Conservation (phyloP, 495 filamentous ascomycete species). For the Baudoinia panamericana region DNA sequence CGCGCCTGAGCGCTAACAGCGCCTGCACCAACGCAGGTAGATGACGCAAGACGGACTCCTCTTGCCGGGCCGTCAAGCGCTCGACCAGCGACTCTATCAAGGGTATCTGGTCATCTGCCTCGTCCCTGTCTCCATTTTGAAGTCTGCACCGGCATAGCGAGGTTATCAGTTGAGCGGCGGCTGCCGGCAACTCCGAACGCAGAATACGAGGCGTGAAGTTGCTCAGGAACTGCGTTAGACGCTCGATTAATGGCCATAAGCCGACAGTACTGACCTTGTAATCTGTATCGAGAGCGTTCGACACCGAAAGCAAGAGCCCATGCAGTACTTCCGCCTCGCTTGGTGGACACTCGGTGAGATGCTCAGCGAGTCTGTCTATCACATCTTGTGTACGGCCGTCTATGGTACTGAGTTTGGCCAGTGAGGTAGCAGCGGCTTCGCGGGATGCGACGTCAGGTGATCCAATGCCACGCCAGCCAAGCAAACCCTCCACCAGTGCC, state of each 20-base stretch:
- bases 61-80: conserved; percentile 6
- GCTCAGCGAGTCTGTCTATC: conserved; percentile 14
- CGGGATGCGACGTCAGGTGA: conserved; percentile 61
- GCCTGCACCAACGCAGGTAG: conserved; percentile 2
- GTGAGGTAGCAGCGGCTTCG: conserved; percentile 45
- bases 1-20: conserved; percentile 2
- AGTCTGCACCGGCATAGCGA: conserved; percentile 11
- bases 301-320: conserved; percentile 23
- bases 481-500: conserved; percentile 52
- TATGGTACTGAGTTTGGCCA: conserved; percentile 47
- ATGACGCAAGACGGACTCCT: conserved; percentile 6
- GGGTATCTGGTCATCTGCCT: no score
- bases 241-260: neutral
- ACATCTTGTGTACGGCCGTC: conserved; percentile 13
- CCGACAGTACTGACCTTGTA: neutral
- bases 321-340: conserved; percentile 28
- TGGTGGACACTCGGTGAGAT: conserved; percentile 7
- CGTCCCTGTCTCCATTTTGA: no score
- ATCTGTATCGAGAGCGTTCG: conserved; percentile 10
- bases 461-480: conserved; percentile 80
- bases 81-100: conserved; percentile 9
- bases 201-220: conserved; percentile 9
- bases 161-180: conserved; percentile 1
- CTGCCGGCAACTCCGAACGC: conserved; percentile 11
- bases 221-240: neutral